Base-by-base conservation (phyloP, 73 alveolate genomes). In the Symbiodinium natans region DNA sequence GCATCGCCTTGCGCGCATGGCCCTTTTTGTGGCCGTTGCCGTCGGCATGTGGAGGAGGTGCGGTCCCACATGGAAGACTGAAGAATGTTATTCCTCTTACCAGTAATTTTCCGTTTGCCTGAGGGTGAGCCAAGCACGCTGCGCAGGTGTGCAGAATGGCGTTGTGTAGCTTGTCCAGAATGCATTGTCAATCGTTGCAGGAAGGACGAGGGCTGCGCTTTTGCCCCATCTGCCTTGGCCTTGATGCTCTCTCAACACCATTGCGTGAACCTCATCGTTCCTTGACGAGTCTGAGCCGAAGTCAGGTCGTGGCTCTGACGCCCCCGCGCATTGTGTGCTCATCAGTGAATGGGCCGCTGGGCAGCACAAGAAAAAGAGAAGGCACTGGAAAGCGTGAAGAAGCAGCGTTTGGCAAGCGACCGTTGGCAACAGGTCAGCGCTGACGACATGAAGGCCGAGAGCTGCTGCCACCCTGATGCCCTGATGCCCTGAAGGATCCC, bases 1-100 rank as follows among this genome's bases (percentile, higher is more conserved):
- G 94, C 94, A 9, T 34, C 75, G 34, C 94, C 94, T 7, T 86
- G 94, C n/a, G 94, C 84, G 68, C 94, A 86, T 11, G 94, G 94
- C 15, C 94, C 94, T 3, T 86, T 86, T 63, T 86, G 94, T 23
- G 94, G 94, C 2, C 68, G 68, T 31, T 86, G 94, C 94, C 94
- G 94, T 17, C 94, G 94, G 29, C 84, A 40, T 10, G 36, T 86
- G 31, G 94, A 86, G 83, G 94, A 86, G 94, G 94, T 13, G 38
- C 25, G 73, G 29, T 9, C 10, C 41, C 25, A n/a, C n/a, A n/a
- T 29, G 71, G 71, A 52, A 29, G 23, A 52, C 71, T 23, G 23
- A 52, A 52, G 71, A 52, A 23, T 6, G 80, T 29, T 63, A 9
- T 63, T 63, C 36, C n/a, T n/a, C n/a, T n/a, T n/a, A n/a, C n/a